Base-by-base conservation (phyloP, 2,329 filamentous ascomycete genomes). In the Colletotrichum truncatum region DNA sequence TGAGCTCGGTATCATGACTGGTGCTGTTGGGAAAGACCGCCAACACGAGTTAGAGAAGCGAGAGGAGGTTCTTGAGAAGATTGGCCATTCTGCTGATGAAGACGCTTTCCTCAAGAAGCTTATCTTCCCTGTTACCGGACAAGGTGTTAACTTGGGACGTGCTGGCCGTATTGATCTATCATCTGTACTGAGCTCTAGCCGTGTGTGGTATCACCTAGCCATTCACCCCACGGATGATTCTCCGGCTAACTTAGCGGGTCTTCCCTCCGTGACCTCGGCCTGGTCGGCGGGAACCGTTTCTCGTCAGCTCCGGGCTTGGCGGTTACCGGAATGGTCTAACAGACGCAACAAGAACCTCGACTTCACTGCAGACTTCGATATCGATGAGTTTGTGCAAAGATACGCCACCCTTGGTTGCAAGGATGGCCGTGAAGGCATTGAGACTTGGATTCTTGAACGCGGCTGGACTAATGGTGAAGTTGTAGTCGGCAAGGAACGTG, bases 381-480 rank as follows among this genome's bases (percentile, higher is more conserved):
- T 94, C 5, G 93, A 97, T 14, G 96, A 99, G 76, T 98, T 99
- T 72, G 87, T 90, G 18, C 89, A 91, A 70, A 89, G 96, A 45
- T 99, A 98, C 75, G 84, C 89, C 5, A 83, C 88, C 6, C 85
- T 99, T 1, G 96, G 96, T 12, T 99, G 96, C 77, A 88, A 91
- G 71, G 93, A 97, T 69, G 96, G 96, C 61, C 89, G 89, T 68
- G 96, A 99, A 68, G 96, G 95, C 49, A 94, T 98, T 56, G 93
- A 98, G 74, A 97, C 87, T 72, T 99, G 95, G 93, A 86, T 97
- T 63, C 85, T 98, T 52, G 94, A 98, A 78, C 90, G 96, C 64
- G 96, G 96, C 2, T 99, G 96, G 96, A 98, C 93, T 80, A 99
- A 99, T 71, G 96, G 96, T 38, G 96, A 98, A 79, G 94, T 98